Base-by-base conservation (phyloP, 192 early-diverging fungal genomes). In the Gorgonomyces haynaldii region DNA sequence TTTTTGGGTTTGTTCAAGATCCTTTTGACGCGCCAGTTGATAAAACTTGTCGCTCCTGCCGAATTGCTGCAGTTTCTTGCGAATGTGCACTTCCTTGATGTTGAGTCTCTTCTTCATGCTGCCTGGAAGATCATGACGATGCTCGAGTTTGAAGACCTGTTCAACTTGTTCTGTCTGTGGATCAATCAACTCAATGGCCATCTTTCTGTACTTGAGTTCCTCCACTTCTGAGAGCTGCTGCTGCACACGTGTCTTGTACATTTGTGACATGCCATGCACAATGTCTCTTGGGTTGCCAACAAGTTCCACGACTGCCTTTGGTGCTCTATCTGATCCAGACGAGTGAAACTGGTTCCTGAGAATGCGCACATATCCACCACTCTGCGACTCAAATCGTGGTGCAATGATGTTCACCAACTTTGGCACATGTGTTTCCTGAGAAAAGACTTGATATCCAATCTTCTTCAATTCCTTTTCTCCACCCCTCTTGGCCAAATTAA, bases 311-410 rank as follows among this genome's bases (percentile, higher is more conserved):
- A 91, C 74, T 2, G 91, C 90, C 64, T 86, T 79, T 4, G 86
- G 84, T 1, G 89, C 89, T 50, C 83, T 69, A 64, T 95, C 94
- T 30, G 81, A 76, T 37, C 60, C 65, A 16, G 34, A 19, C 6
- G 79, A 70, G 40, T 84, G 79, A 62, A 69, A 74, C 20, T 87
- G 89, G 42, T 82, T 71, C 22, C 72, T 68, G 45, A 85, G 74
- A 21, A 98, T 72, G 24, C 94, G 88, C 4, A 87, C 91, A 70
- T 90, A 98, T 26, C 90, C 91, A 36, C 89, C 89, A 17, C 70
- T 54, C 20, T 86, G 81, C 17, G 55, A 59, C 24, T 75, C 66
- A 67, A 84, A 98, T 24, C 91, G 79, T 42, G 81, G 78, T n/a
- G 85, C 86, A 12, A 95, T 65, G 22, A 86, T 76, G 24, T 76